Evolutionary conservation across 139 green algal genomes (phyloP).

Genomic region (Tetraselmis striata): DNA sequence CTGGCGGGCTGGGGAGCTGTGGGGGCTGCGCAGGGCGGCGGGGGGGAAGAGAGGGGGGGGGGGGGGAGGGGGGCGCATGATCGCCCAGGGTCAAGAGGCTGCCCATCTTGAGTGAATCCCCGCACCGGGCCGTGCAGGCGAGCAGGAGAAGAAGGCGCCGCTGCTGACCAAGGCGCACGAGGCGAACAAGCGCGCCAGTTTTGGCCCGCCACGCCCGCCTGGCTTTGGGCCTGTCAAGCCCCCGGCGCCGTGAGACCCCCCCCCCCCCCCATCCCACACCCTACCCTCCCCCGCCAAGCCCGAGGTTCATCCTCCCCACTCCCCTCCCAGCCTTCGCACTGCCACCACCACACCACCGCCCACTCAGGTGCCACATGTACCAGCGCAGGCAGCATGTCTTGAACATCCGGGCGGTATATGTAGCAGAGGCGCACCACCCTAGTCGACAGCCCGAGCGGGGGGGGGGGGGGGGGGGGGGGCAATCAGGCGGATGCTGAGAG

Average conservation of each 20-base stretch:
- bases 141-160: conserved; percentile 19
- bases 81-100: neutral
- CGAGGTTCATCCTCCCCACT: too few relatives aligned
- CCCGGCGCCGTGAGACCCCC: neutral
- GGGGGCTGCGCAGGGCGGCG: neutral
- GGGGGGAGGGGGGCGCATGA: neutral
- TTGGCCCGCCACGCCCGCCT: conserved; percentile 22
- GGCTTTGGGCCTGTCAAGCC: neutral
- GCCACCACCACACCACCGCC: too few relatives aligned
- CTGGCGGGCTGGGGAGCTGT: neutral
- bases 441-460: too few relatives aligned
- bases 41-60: neutral
- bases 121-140: conserved; percentile 6
- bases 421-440: too few relatives aligned
- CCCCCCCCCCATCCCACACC: neutral
- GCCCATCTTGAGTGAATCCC: neutral
- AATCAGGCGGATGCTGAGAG: too few relatives aligned
- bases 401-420: too few relatives aligned
- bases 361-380: neutral
- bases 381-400: conserved; percentile 6
- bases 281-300: conserved; percentile 3
- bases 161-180: conserved; percentile 16
- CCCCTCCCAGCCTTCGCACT: too few relatives aligned
- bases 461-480: too few relatives aligned
- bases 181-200: conserved; percentile 12